Evolutionary conservation across 345 rosid species (phyloP).

Genomic region (Punica granatum): DNA sequence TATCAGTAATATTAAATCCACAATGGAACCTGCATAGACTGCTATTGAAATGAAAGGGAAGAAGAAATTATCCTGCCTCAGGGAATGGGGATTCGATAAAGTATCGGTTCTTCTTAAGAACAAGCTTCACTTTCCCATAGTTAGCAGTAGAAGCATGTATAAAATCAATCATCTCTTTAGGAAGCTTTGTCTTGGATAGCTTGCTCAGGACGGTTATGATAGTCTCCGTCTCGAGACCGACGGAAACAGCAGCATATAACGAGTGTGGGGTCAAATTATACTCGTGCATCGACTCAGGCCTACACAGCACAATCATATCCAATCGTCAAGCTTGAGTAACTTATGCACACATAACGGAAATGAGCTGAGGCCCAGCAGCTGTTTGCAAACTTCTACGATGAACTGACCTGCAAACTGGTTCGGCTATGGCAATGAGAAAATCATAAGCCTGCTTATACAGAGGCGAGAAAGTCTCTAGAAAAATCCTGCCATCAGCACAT

Average conservation of each 20-base stretch:
- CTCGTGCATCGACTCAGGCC: conserved; percentile 99
- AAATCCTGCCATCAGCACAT: conserved; percentile 85
- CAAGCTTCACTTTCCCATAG: conserved; percentile 97
- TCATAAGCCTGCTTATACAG: conserved; percentile 94
- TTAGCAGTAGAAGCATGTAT: conserved; percentile 84
- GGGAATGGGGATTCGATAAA: conserved; percentile 91
- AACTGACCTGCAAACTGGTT: conserved; percentile 93
- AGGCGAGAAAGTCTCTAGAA: conserved; percentile 76
- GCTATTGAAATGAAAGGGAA: conserved; percentile 6
- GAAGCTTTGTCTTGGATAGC: conserved; percentile 87
- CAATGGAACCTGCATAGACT: background rate
- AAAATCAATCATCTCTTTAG: conserved; percentile 82
- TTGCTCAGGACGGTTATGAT: conserved; percentile 77
- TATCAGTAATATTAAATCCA: background rate
- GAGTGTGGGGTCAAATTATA: conserved; percentile 95
- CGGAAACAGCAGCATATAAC: conserved; percentile 90
- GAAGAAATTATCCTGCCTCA: conserved; percentile 41
- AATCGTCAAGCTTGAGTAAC: background rate
- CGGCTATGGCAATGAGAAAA: conserved; percentile 93
- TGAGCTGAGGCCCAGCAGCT: background rate
- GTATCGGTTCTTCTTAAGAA: conserved; percentile 85
- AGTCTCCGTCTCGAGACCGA: conserved; percentile 92
- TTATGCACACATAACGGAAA: background rate
- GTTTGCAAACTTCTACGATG: background rate
- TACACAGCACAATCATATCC: conserved; percentile 10